phyloP scores from a whole-genome alignment of 257 asterid species.

The Scutellaria barbata region DNA sequence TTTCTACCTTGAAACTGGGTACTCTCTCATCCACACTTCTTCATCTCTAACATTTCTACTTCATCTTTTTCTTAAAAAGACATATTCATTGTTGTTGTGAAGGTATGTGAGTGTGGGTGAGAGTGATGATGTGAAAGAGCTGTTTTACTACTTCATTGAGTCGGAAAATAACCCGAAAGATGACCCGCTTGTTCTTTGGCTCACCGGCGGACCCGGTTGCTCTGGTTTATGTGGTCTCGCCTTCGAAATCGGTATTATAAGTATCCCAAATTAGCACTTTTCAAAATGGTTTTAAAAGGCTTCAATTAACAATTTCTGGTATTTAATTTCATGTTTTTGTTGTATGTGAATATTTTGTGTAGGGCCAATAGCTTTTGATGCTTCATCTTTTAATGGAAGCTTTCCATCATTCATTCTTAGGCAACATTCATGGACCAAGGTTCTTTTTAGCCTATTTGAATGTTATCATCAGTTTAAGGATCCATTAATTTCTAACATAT shows the following conservation, averaged over 20 bases:
- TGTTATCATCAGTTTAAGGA: background rate
- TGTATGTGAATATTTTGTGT: background rate
- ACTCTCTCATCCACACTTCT: background rate
- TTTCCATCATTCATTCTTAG: background rate
- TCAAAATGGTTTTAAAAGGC: too few relatives aligned
- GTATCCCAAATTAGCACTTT: too few relatives aligned
- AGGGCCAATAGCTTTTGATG: constrained; percentile 21
- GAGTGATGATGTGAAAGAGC: background rate
- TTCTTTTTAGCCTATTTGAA: background rate
- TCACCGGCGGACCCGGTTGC: constrained; percentile 39
- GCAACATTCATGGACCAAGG: constrained; percentile 28
- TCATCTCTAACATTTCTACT: too few relatives aligned
- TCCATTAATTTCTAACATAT: background rate
- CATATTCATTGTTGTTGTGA: background rate
- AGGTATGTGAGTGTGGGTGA: constrained; percentile 36
- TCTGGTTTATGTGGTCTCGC: constrained; percentile 23
- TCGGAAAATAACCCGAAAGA: constrained; percentile 23
- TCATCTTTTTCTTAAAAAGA: too few relatives aligned
- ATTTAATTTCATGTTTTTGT: too few relatives aligned
- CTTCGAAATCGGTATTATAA: constrained; percentile 8
- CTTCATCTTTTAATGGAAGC: constrained; percentile 7
- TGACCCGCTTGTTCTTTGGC: constrained; percentile 37
- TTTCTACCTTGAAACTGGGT: constrained; percentile 34
- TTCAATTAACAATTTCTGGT: too few relatives aligned
- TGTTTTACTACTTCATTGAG: constrained; percentile 37